phyloP scores from a whole-genome alignment of 2,329 filamentous ascomycete species.

The Cladorrhinum sp. region DNA sequence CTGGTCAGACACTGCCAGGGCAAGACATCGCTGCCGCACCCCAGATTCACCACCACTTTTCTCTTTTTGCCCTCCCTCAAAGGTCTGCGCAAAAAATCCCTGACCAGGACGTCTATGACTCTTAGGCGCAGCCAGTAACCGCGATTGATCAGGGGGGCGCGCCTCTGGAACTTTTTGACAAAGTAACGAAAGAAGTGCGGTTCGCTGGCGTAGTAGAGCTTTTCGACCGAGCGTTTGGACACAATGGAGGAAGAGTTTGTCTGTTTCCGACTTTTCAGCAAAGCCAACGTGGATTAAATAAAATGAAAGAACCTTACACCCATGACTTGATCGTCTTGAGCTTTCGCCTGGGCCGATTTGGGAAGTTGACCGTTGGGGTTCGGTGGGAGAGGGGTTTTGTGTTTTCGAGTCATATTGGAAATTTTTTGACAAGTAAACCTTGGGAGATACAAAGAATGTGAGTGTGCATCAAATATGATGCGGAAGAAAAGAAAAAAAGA shows the following conservation, averaged over 20 bases:
- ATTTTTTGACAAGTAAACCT: neutral
- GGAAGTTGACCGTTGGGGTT: neutral
- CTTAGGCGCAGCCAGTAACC: slow-evolving; percentile 86
- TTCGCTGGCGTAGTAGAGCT: slow-evolving; percentile 73
- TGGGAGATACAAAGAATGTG: neutral
- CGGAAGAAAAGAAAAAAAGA: neutral
- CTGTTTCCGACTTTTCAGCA: too few species aligned
- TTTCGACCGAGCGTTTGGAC: slow-evolving; percentile 90
- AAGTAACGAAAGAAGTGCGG: slow-evolving; percentile 86
- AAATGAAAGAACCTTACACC: slow-evolving; percentile 41
- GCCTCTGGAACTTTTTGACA: slow-evolving; percentile 75
- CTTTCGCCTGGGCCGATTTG: slow-evolving; percentile 24
- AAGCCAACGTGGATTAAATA: too few species aligned
- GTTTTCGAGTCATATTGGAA: neutral
- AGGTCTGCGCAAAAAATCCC: slow-evolving; percentile 59
- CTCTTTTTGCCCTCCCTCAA: slow-evolving; percentile 45
- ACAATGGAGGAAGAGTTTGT: slow-evolving; percentile 92
- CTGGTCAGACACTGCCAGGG: slow-evolving; percentile 77
- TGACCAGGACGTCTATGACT: slow-evolving; percentile 72
- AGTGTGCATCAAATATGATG: neutral
- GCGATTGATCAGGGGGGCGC: slow-evolving; percentile 85
- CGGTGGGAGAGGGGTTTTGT: neutral
- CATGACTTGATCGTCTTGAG: slow-evolving; percentile 52
- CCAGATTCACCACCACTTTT: slow-evolving; percentile 79
- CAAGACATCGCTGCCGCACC: slow-evolving; percentile 86